Evolutionary conservation across 345 rosid species (phyloP).

Genomic region (Fremontodendron californicum): DNA sequence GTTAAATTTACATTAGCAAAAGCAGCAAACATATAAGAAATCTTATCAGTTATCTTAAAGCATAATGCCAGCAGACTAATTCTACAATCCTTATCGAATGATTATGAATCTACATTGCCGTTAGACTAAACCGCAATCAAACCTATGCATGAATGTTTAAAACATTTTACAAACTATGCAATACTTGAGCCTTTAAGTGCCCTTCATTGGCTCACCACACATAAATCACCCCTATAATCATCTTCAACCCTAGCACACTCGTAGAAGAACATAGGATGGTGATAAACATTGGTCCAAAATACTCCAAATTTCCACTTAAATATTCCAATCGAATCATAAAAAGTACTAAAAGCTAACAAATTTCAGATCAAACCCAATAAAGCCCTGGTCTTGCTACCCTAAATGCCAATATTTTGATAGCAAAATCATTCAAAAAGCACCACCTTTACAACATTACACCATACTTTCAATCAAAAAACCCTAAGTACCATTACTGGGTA

Average conservation of each 20-base stretch:
- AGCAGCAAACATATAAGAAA: not conserved
- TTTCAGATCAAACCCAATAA: constrained; percentile 3
- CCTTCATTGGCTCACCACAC: not conserved
- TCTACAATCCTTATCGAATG: not conserved
- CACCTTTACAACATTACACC: not conserved
- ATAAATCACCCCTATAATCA: not conserved
- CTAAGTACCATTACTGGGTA: constrained; percentile 2
- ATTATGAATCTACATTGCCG: too few relatives aligned
- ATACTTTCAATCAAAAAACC: constrained; percentile 10
- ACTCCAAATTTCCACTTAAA: not conserved
- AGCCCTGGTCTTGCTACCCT: not conserved
- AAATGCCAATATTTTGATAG: constrained; percentile 6
- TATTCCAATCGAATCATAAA: not conserved
- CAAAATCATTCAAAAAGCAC: constrained; percentile 18
- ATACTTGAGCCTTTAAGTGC: too few relatives aligned
- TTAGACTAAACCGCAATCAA: too few relatives aligned
- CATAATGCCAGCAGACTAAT: not conserved
- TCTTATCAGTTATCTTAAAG: not conserved
- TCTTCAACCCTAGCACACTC: not conserved
- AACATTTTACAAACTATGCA: too few relatives aligned
- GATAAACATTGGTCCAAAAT: not conserved
- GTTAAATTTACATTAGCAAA: not conserved
- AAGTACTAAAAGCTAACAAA: not conserved
- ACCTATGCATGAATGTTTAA: too few relatives aligned
- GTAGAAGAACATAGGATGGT: too few relatives aligned